Evolutionary conservation across 805 yeast genomes (phyloP), one percentile per base, ranked within the genome.

Genomic region (Lachancea sp.): DNA sequence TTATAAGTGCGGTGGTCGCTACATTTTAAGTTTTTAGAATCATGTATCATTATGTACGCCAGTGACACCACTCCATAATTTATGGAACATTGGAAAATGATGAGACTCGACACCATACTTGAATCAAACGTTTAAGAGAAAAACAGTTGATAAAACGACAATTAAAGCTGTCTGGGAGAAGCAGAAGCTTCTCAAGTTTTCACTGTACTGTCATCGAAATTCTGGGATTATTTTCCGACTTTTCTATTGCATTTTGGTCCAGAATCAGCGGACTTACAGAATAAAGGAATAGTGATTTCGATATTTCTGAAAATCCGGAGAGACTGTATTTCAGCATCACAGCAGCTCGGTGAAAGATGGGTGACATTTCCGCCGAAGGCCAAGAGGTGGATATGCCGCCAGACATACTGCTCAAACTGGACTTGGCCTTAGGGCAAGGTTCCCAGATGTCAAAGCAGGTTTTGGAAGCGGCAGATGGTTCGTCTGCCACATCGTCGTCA

Each of bases 401-500:
- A 8, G 48, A 49, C 27, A 34, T 62, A 40, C 61, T 57, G 41
- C 44, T 53, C 36, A 54, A 49, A 38, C 47, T 60, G 19, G 38
- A 49, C 41, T 32, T 45, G 26, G 44, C 41, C 22, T 47, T 30
- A 9, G 33, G 17, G 9, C 41, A 17, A 29, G 48, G 16, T 25
- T 36, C 34, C 12, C 34, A 46, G 33, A 27, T 30, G 9, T 15
- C 40, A 12, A 38, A 42, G 22, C 30, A 38, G 25, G 3, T 27
- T 15, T 16, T 22, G 30, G 32, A 38, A 32, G 41, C 38, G 33
- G 41, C 43, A 3, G 50, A 47, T 32, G 45, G 42, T 12, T 41
- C 50, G 13, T 55, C 58, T 26, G 54, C 57, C 12, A 45, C 49
- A 7, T 66, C 70, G 7, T 67, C 71, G 0, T 52, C 66, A 2